A percentile compares a stretch with the other conserved stretches of the same genome.
These are phyloP conservation scores for Petunia hybrid DNA, from an alignment of 305 asterid genomes.

Conservation along the genomic window DNA sequence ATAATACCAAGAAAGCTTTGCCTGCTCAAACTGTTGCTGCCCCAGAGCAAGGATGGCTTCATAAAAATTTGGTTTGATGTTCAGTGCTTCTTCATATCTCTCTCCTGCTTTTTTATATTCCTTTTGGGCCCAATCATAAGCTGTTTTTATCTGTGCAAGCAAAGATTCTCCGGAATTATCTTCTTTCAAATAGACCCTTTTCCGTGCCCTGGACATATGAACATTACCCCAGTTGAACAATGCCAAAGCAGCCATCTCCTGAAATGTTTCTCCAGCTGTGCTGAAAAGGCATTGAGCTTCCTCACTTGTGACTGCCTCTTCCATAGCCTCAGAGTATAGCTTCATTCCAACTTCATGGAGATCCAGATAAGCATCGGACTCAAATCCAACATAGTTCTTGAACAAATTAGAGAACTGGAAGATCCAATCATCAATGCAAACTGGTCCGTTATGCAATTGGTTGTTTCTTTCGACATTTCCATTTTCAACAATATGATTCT, in stretches of 20 bases:
- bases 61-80: constrained; percentile 68
- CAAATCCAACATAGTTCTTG: constrained; percentile 77
- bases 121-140: constrained; percentile 73
- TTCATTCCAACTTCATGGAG: constrained; percentile 82
- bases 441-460: constrained; percentile 47
- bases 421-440: constrained; percentile 82
- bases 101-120: constrained; percentile 74
- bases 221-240: constrained; percentile 93
- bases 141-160: constrained; percentile 54
- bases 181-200: constrained; percentile 62
- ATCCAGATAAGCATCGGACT: constrained; percentile 74
- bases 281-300: constrained; percentile 78
- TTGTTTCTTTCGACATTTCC: constrained; percentile 48
- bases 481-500: constrained; percentile 41
- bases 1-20: constrained; percentile 86
- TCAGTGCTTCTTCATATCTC: constrained; percentile 76
- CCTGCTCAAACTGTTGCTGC: constrained; percentile 87
- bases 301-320: constrained; percentile 80
- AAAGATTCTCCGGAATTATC: constrained; percentile 65
- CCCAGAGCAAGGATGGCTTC: constrained; percentile 83
- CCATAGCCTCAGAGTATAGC: constrained; percentile 82
- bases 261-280: constrained; percentile 77
- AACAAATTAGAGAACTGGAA: constrained; percentile 77
- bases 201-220: constrained; percentile 83
- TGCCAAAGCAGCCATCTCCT: constrained; percentile 91